Evolutionary conservation across 2,329 filamentous ascomycete species (phyloP).

Genomic region (Diaporthe vexans): DNA sequence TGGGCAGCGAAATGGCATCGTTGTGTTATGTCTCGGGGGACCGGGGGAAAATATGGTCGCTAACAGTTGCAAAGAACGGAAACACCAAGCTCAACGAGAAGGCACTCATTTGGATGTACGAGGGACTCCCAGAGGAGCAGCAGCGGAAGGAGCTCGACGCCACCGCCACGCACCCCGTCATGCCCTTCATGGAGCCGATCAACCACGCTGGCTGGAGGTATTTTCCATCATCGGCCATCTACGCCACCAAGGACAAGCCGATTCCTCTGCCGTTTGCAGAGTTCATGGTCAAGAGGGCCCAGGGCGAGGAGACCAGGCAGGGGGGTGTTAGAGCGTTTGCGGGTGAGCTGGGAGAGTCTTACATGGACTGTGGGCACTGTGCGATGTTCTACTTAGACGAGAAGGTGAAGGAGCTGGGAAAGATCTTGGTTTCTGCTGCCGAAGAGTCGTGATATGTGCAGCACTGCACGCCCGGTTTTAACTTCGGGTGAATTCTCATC

Average conservation of each 20-base stretch:
- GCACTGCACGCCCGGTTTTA: neutral
- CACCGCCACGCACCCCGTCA: neutral
- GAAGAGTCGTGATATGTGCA: neutral
- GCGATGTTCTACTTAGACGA: neutral
- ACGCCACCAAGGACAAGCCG: constrained; percentile 1
- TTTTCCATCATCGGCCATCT: neutral
- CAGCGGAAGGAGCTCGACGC: neutral
- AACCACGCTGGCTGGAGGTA: neutral
- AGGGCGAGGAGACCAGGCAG: neutral
- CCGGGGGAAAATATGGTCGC: neutral
- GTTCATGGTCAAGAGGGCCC: constrained; percentile 17
- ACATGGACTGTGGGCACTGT: constrained; percentile 22
- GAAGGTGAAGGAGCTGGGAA: neutral
- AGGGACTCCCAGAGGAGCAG: constrained; percentile 1
- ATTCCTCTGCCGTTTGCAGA: neutral
- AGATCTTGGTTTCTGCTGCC: constrained; percentile 1
- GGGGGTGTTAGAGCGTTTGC: neutral
- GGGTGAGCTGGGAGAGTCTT: constrained; percentile 10
- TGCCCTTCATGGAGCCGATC: neutral
- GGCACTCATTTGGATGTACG: neutral
- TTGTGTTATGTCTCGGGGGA: no score
- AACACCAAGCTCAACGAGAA: constrained; percentile 1
- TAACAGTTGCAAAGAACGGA: neutral
- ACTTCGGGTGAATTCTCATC: neutral
- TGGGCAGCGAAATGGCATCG: no score